These are phyloP conservation scores for Lepidium sativum DNA, from an alignment of 345 rosid genomes.

Conservation along the genomic window DNA sequence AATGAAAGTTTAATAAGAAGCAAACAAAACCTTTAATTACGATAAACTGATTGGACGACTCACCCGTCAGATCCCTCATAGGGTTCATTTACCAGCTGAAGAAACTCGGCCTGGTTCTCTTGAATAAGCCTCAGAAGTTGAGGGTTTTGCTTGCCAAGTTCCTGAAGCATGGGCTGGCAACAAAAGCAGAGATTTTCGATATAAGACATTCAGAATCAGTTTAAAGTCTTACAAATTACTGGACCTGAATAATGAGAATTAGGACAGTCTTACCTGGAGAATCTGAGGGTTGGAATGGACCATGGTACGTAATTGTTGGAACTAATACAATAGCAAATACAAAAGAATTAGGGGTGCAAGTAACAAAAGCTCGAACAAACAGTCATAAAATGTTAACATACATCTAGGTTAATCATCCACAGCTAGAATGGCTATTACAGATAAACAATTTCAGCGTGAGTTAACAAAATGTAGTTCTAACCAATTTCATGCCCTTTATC, in stretches of 20 bases:
- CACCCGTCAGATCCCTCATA: conserved; percentile 90
- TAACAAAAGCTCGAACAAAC: background rate
- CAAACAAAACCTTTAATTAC: background rate
- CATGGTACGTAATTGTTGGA: conserved; percentile 88
- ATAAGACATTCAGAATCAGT: background rate
- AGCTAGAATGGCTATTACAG: background rate
- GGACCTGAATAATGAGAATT: background rate
- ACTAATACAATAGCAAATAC: conserved; percentile 34
- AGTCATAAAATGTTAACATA: background rate
- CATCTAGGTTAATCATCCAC: background rate
- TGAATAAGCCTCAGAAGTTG: conserved; percentile 83
- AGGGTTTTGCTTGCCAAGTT: conserved; percentile 98
- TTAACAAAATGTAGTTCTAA: background rate
- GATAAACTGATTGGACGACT: conserved; percentile 20
- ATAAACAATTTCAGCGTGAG: background rate
- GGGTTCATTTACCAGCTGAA: conserved; percentile 91
- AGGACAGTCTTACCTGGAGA: conserved; percentile 50
- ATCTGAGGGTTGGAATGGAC: conserved; percentile 97
- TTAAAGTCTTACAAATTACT: background rate
- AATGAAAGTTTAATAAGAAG: background rate
- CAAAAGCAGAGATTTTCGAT: conserved; percentile 15
- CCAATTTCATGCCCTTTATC: background rate
- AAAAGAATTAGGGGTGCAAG: conserved; percentile 3
- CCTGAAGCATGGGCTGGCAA: conserved; percentile 97
- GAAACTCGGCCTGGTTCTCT: conserved; percentile 91